These are phyloP conservation scores for Geosmithia morbida DNA, from an alignment of 2,329 filamentous ascomycete genomes.

Conservation along the genomic window DNA sequence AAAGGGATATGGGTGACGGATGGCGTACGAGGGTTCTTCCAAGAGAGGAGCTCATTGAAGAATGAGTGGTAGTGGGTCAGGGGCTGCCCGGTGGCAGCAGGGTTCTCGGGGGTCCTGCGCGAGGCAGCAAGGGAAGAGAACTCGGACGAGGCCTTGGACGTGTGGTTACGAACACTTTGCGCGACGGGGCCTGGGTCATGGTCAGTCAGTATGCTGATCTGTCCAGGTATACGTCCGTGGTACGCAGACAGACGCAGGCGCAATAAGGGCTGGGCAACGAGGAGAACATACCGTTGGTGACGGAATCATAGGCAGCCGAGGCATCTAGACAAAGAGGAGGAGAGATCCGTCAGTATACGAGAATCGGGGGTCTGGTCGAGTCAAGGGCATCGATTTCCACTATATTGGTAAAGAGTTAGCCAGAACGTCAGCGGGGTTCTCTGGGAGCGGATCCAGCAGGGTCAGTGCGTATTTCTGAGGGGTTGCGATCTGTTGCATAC, in stretches of 20 bases:
- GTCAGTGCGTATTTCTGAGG: not conserved
- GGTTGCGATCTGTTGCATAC: slow-evolving; percentile 15
- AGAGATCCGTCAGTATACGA: too few relatives aligned
- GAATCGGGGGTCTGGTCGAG: too few relatives aligned
- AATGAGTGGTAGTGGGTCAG: slow-evolving; percentile 59
- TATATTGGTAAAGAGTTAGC: not conserved
- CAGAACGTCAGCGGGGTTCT: not conserved
- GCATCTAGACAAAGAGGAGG: not conserved
- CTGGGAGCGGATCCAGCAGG: not conserved
- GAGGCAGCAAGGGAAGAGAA: slow-evolving; percentile 42
- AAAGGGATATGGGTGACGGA: not conserved
- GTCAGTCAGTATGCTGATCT: too few relatives aligned
- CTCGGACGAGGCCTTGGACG: slow-evolving; percentile 38
- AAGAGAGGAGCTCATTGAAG: slow-evolving; percentile 54
- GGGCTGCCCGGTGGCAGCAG: slow-evolving; percentile 45
- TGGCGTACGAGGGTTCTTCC: slow-evolving; percentile 50
- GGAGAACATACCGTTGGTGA: not conserved
- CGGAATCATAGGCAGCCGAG: not conserved
- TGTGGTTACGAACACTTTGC: slow-evolving; percentile 41
- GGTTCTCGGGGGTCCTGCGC: slow-evolving; percentile 36
- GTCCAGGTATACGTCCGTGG: too few relatives aligned
- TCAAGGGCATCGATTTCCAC: not conserved
- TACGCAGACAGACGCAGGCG: not conserved
- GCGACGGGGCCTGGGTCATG: slow-evolving; percentile 36
- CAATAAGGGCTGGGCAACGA: not conserved